Percentiles rank a stretch among this genome's conserved stretches.
phyloP scores from a whole-genome alignment of 2,329 filamentous ascomycete genomes.

The Fusarium ambrosium region DNA sequence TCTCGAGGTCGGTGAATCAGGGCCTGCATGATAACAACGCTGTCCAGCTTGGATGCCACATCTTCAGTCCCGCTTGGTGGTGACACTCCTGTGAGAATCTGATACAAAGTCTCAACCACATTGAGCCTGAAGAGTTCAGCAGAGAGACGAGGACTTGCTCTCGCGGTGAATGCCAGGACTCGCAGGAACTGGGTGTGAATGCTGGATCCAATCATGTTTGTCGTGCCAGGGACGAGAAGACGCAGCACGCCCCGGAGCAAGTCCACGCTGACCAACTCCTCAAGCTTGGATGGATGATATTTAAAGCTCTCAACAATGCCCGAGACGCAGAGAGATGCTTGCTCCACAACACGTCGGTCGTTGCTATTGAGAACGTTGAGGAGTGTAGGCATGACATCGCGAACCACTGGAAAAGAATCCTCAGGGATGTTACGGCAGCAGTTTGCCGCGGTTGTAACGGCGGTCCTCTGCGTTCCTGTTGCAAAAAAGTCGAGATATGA shows the following conservation, averaged over 20 bases:
- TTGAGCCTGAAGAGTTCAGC: slow-evolving; percentile 95
- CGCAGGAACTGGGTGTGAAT: slow-evolving; percentile 97
- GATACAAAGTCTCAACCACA: slow-evolving; percentile 96
- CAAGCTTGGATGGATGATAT: slow-evolving; percentile 86
- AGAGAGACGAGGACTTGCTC: slow-evolving; percentile 87
- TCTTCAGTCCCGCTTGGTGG: slow-evolving; percentile 84
- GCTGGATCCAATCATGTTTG: slow-evolving; percentile 92
- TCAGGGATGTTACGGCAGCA: slow-evolving; percentile 97
- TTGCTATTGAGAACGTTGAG: slow-evolving; percentile 91
- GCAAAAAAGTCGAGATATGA: slow-evolving; percentile 98
- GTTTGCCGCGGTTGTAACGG: slow-evolving; percentile 96
- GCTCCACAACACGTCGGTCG: slow-evolving; percentile 96
- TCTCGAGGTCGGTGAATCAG: slow-evolving; percentile 95
- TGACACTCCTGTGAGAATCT: slow-evolving; percentile 95
- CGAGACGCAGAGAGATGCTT: slow-evolving; percentile 94
- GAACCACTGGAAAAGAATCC: slow-evolving; percentile 91
- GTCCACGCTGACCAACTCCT: slow-evolving; percentile 91
- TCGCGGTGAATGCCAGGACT: slow-evolving; percentile 89
- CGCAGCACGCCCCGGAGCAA: slow-evolving; percentile 87
- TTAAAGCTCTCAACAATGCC: slow-evolving; percentile 98
- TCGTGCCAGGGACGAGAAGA: slow-evolving; percentile 91
- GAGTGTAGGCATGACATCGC: slow-evolving; percentile 96
- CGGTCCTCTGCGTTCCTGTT: slow-evolving; percentile 95
- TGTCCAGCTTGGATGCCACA: slow-evolving; percentile 89
- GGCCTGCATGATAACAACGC: slow-evolving; percentile 98